A percentile compares a stretch with the other conserved stretches of the same genome.
phyloP scores from a whole-genome alignment of 495 filamentous ascomycete genomes.

The Endocarpon pusillum region DNA sequence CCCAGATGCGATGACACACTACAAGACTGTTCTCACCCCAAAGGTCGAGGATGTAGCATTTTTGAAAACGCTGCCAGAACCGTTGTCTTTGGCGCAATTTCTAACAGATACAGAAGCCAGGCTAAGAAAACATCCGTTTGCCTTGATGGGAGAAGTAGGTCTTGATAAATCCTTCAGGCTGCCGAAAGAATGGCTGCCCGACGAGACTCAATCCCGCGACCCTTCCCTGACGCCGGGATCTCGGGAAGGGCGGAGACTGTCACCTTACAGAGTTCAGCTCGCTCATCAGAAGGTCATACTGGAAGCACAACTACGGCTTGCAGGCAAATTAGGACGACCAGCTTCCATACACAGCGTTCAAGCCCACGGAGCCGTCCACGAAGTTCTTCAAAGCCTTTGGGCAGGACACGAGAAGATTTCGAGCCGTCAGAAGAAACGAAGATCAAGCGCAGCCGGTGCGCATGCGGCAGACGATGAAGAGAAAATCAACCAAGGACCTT shows the following conservation, averaged over 20 bases:
- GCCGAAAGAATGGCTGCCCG: constrained; percentile 41
- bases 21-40: constrained; percentile 47
- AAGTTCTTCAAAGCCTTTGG: constrained; percentile 61
- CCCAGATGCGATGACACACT: constrained; percentile 47
- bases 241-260: constrained; percentile 59
- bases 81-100: constrained; percentile 47
- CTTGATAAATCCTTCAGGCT: constrained; percentile 75
- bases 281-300: constrained; percentile 63
- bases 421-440: constrained; percentile 36
- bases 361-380: constrained; percentile 68
- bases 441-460: constrained; percentile 18
- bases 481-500: constrained; percentile 9
- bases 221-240: constrained; percentile 57
- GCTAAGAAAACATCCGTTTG: constrained; percentile 43
- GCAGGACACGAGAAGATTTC: constrained; percentile 64
- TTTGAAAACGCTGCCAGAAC: constrained; percentile 49
- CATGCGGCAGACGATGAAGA: constrained; percentile 20
- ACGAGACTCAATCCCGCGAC: constrained; percentile 35
- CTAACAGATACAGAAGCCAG: constrained; percentile 45
- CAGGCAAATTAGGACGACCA: constrained; percentile 61
- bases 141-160: constrained; percentile 78
- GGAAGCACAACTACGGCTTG: constrained; percentile 67
- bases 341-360: constrained; percentile 87
- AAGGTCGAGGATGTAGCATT: constrained; percentile 38
- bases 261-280: constrained; percentile 56